phyloP scores from a whole-genome alignment of 345 rosid species.

The Crucihimalaya himalaica region DNA sequence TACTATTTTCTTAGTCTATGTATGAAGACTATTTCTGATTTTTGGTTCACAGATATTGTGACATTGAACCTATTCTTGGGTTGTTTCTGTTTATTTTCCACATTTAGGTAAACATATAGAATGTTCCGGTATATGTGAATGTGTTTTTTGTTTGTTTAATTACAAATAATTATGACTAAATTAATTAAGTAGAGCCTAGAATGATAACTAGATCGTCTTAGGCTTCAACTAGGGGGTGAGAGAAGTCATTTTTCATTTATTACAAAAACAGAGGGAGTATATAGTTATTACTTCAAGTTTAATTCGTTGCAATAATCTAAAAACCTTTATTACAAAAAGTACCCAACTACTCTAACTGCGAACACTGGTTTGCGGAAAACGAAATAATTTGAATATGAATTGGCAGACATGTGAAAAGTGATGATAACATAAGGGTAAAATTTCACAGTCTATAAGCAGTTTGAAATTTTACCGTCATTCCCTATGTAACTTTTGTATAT shows the following conservation, averaged over 20 bases:
- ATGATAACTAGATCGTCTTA: conserved; percentile 10
- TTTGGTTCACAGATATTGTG: neutral
- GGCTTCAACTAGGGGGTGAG: neutral
- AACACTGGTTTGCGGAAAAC: neutral
- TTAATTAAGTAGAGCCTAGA: conserved; percentile 12
- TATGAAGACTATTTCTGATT: conserved; percentile 3
- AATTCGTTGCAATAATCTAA: conserved; percentile 7
- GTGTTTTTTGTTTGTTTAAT: conserved; percentile 14
- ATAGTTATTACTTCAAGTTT: neutral
- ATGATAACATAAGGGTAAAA: neutral
- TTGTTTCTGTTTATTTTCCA: conserved; percentile 20
- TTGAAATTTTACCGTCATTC: neutral
- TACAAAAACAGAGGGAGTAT: neutral
- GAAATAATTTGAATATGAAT: neutral
- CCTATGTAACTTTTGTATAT: neutral
- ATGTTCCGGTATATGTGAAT: conserved; percentile 19
- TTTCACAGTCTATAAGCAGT: too few species aligned
- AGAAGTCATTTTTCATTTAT: neutral
- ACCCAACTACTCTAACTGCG: neutral
- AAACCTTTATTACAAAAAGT: neutral
- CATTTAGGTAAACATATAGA: conserved; percentile 21
- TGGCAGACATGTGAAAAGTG: neutral
- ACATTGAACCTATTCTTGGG: conserved; percentile 16
- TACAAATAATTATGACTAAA: neutral
- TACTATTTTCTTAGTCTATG: neutral